Evolutionary conservation across 2,329 filamentous ascomycete species (phyloP).

Genomic region (Elsinoe arachidis): DNA sequence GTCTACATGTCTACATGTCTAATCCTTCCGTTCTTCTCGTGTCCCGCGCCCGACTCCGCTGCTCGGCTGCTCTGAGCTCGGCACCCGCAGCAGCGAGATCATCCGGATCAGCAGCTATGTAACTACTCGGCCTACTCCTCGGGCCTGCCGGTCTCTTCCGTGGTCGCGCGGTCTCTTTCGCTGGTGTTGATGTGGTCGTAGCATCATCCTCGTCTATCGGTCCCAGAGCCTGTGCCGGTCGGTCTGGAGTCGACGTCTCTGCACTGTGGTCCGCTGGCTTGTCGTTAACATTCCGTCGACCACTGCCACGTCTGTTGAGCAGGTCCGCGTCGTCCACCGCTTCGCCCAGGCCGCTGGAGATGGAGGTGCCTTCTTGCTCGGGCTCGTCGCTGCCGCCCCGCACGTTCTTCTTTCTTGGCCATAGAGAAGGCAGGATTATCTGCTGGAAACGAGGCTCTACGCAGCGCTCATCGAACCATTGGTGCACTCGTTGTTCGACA

Average conservation of each 20-base stretch:
- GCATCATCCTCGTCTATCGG: not conserved
- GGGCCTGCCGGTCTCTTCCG: not conserved
- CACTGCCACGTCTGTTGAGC: not conserved
- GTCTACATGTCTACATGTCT: too few relatives aligned
- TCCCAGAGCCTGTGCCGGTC: not conserved
- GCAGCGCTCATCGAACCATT: slow-evolving; percentile 80
- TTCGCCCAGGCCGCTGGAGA: not conserved
- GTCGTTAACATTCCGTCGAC: not conserved
- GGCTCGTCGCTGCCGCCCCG: slow-evolving; percentile 57
- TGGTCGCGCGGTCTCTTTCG: slow-evolving; percentile 1
- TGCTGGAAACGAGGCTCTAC: slow-evolving; percentile 83
- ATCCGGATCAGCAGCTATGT: slow-evolving; percentile 13
- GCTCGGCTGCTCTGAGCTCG: slow-evolving; percentile 16
- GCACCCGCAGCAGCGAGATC: slow-evolving; percentile 14
- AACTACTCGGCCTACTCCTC: not conserved
- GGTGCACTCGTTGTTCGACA: slow-evolving; percentile 68
- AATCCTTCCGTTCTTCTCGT: not conserved
- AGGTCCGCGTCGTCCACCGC: slow-evolving; percentile 12
- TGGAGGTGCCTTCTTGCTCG: slow-evolving; percentile 32
- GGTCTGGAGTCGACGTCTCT: slow-evolving; percentile 2
- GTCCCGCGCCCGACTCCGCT: slow-evolving; percentile 15
- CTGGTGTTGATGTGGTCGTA: slow-evolving; percentile 2
- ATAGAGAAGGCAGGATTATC: slow-evolving; percentile 71
- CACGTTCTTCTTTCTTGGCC: slow-evolving; percentile 78
- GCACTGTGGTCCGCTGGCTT: slow-evolving; percentile 1